These are phyloP conservation scores for Trichoderma semiorbis DNA, from an alignment of 2,329 filamentous ascomycete genomes.

Conservation along the genomic window DNA sequence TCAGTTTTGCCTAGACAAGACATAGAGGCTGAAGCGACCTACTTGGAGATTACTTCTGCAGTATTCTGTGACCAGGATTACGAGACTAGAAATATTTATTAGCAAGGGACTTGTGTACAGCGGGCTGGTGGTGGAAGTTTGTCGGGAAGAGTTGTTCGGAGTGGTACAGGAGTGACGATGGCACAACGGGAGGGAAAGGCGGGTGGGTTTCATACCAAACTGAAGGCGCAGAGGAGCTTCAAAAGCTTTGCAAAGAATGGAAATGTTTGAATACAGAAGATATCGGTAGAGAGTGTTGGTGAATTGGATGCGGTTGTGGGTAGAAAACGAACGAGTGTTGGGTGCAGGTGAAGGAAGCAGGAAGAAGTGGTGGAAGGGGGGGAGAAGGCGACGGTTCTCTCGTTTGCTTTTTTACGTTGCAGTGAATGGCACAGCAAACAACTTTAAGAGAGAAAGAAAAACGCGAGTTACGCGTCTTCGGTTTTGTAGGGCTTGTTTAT, in stretches of 20 bases:
- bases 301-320: not conserved
- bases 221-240: not conserved
- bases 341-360: conserved; percentile 2
- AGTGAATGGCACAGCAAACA: conserved; percentile 17
- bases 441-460: not conserved
- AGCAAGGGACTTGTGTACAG: not conserved
- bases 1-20: conserved; percentile 18
- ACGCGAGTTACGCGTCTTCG: not conserved
- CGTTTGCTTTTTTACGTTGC: not conserved
- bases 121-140: not conserved
- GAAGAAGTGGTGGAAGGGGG: not conserved
- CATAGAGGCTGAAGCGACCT: not conserved
- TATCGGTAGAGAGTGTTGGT: not conserved
- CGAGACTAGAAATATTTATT: not conserved
- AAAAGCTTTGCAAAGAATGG: not conserved
- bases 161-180: conserved; percentile 14
- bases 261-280: not conserved
- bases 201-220: not conserved
- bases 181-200: not conserved
- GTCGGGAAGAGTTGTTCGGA: conserved; percentile 2
- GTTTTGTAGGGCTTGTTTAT: not conserved
- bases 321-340: conserved; percentile 6
- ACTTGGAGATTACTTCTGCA: not conserved
- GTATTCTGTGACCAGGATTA: not conserved
- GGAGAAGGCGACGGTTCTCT: not conserved